Evolutionary conservation across 805 yeast genomes (phyloP), one percentile per base, ranked within the genome.

Genomic region (Naumovozyma dairenensis): DNA sequence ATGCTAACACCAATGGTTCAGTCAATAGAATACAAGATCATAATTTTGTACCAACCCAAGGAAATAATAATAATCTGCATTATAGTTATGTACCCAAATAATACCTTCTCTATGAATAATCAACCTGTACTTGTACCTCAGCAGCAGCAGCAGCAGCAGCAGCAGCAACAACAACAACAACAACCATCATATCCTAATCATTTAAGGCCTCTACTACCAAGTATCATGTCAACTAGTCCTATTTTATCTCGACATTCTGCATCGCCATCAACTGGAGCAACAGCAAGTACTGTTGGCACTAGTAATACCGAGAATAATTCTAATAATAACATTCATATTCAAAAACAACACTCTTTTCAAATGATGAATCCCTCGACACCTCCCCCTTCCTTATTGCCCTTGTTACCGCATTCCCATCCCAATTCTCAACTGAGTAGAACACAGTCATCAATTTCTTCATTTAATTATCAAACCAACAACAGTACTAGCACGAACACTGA

Each of bases 401-500:
- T 24, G 13, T 24, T 24, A 12, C 14, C 26, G 8, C 26, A 24
- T 10, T 12, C 26, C 8, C 8, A 14, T 6, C 14, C 26, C n/a
- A 12, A 24, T 10, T 12, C 26, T 10, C 8, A 14, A 12, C 13
- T 24, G 13, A 14, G n/a, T 7, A 24, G 26, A 24, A 24, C 26
- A 6, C 26, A 24, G n/a, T 24, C 26, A 7, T 24, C 26, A 6
- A 24, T 24, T 5, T 14, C 26, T 10, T 24, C 26, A 24, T 24
- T 24, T 12, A 14, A 29, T 7, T 20, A 31, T 28, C 25, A 15
- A 18, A 13, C 16, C 40, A 30, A 21, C 40, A 31, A n/a, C 36
- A 35, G 17, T 45, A 50, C 30, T 44, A 41, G 21, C 43, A 16
- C 4, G 33, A 19, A n/a, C 37, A 22, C 20, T 33, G 38, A 22